Evolutionary conservation across 2,329 filamentous ascomycete species (phyloP), one percentile per base, ranked within the genome.

Genomic region (Salinomyces thailandicus): DNA sequence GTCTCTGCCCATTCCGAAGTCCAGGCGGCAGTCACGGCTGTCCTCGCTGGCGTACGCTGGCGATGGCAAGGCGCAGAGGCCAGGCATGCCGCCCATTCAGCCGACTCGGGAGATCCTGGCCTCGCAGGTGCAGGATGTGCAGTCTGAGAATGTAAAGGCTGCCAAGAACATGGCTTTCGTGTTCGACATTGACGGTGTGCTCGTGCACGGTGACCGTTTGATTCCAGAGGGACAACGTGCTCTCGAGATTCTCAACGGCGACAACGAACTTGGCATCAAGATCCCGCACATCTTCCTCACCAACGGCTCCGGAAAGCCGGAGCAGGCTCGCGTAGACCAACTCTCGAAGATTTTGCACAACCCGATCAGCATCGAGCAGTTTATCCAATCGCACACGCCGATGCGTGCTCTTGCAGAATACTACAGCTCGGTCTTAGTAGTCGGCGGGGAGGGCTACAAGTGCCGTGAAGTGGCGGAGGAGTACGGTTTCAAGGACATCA

Each of bases 161-260:
- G 80, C 79, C 40, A 85, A 85, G 70, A 78, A 85, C 64, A 84
- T 85, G 79, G 78, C 79, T 5, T 86, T 86, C 47, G 81, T 79
- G 51, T 87, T 86, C 54, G 82, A 86, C 58, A 79, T 79, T 44
- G 76, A 85, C 51, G 81, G 80, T 65, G 80, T 85, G 40, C 68
- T 85, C 16, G 79, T 83, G 38, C 79, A 83, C 60, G 79, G 79
- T 52, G 78, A 80, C 61, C 68, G 78, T 39, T 62, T 81, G 40
- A 83, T 84, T 44, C 76, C 77, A 28, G 72, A 82, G 62, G 79
- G 76, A 42, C 67, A 72, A 52, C 69, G 73, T 39, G 75, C 73
- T 11, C 71, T 83, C 26, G 73, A 79, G 57, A 81, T 83, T 58
- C 67, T 83, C 34, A 83, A 83, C 59, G 79, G 79, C 32, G 77